These are phyloP conservation scores for Iberis pinnata DNA, from an alignment of 345 rosid species.

Conservation along the genomic window DNA sequence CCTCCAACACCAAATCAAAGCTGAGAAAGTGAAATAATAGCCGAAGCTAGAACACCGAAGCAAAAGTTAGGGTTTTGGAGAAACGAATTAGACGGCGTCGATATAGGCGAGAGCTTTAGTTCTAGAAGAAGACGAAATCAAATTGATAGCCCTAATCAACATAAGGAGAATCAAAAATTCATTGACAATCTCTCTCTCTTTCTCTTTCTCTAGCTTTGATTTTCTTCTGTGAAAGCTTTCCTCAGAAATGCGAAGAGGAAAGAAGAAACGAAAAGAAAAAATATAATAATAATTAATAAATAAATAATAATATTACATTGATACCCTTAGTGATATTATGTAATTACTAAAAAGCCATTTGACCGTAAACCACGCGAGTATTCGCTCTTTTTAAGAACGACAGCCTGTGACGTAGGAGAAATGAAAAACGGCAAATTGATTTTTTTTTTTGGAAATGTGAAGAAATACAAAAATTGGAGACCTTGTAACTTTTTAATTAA, in stretches of 20 bases:
- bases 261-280: neutral
- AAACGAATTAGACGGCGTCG: conserved; percentile 17
- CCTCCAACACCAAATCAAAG: conserved; percentile 30
- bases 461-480: too few relatives aligned
- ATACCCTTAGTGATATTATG: neutral
- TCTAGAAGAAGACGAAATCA: conserved; percentile 16
- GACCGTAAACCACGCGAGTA: conserved; percentile 1
- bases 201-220: conserved; percentile 13
- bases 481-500: too few relatives aligned
- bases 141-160: conserved; percentile 19
- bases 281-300: neutral
- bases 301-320: conserved; percentile 19
- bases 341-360: conserved; percentile 9
- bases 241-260: conserved; percentile 19
- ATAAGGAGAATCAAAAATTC: conserved; percentile 16
- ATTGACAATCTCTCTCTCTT: conserved; percentile 19
- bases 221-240: conserved; percentile 25
- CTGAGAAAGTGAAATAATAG: conserved; percentile 15
- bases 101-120: conserved; percentile 32
- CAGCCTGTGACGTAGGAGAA: conserved; percentile 23
- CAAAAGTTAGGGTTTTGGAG: conserved; percentile 53
- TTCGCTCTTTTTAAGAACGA: neutral
- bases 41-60: conserved; percentile 19
- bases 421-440: too few relatives aligned
- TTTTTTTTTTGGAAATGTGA: too few relatives aligned